Percentiles rank a stretch among this genome's conserved stretches.
These are phyloP conservation scores for Leccinum arenicola DNA, from an alignment of 768 basidiomycete genomes.

Conservation along the genomic window DNA sequence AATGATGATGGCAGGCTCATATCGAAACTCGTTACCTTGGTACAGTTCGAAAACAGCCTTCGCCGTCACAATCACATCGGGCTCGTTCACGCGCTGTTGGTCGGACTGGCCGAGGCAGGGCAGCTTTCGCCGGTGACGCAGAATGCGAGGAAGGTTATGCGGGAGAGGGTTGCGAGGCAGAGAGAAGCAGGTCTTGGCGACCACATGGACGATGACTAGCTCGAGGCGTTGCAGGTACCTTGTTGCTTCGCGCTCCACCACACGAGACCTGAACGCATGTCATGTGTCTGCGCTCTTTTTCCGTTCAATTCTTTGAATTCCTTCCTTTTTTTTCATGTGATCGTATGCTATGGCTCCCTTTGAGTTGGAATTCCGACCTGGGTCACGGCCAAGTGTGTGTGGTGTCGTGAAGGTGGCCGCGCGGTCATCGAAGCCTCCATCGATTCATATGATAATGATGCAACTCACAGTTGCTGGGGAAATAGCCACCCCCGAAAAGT, in stretches of 20 bases:
- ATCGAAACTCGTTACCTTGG: conserved; percentile 2
- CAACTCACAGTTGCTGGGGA: neutral
- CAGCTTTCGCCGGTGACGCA: conserved; percentile 52
- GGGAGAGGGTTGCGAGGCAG: conserved; percentile 40
- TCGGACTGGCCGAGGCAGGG: conserved; percentile 70
- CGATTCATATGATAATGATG: neutral
- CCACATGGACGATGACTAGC: conserved; percentile 41
- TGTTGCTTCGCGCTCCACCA: conserved; percentile 2
- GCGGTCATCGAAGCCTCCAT: neutral
- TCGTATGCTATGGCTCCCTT: conserved; percentile 2
- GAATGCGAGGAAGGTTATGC: conserved; percentile 42
- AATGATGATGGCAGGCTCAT: neutral
- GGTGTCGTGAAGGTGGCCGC: neutral
- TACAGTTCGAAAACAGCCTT: conserved; percentile 83
- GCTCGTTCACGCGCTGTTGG: conserved; percentile 69
- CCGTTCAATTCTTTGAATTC: neutral
- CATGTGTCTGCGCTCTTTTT: neutral
- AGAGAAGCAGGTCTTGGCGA: conserved; percentile 38
- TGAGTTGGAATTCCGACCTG: conserved; percentile 7
- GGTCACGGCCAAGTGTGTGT: neutral
- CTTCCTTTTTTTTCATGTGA: conserved; percentile 3
- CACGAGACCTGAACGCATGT: neutral
- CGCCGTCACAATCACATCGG: conserved; percentile 87
- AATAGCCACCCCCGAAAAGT: conserved; percentile 13
- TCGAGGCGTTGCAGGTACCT: neutral